Percentiles rank a stretch among this genome's conserved stretches.
phyloP scores from a whole-genome alignment of 2,329 filamentous ascomycete genomes.

The Cercospora sp. region DNA sequence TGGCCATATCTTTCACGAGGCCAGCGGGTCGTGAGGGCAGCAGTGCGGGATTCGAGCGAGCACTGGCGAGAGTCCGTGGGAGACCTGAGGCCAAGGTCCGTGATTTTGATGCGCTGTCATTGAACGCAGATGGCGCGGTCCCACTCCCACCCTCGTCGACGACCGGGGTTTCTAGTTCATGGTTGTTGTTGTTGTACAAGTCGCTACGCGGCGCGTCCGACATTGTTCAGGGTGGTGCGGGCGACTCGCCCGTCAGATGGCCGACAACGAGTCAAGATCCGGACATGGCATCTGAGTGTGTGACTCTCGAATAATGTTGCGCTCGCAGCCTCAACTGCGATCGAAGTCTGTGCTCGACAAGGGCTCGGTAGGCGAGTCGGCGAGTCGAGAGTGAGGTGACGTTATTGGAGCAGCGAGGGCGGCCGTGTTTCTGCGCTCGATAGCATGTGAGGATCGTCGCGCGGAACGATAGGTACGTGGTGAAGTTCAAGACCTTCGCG shows the following conservation, averaged over 20 bases:
- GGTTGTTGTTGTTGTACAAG: not conserved
- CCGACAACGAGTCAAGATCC: slow-evolving; percentile 1
- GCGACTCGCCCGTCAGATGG: not conserved
- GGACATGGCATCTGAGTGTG: not conserved
- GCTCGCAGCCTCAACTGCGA: not conserved
- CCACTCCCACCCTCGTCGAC: not conserved
- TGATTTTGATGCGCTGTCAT: slow-evolving; percentile 9
- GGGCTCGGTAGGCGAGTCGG: not conserved
- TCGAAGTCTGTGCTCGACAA: not conserved
- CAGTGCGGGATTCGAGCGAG: slow-evolving; percentile 34
- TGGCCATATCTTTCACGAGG: slow-evolving; percentile 74
- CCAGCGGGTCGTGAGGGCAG: slow-evolving; percentile 33
- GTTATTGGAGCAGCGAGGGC: not conserved
- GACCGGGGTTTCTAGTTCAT: slow-evolving; percentile 3
- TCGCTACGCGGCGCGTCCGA: not conserved
- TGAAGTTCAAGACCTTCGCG: not conserved
- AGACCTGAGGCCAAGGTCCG: slow-evolving; percentile 24
- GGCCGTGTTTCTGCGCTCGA: not conserved
- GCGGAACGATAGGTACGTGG: not conserved
- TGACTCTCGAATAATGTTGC: not conserved
- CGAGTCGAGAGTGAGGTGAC: not conserved
- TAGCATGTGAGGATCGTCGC: not conserved
- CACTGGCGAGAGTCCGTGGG: slow-evolving; percentile 25
- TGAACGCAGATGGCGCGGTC: slow-evolving; percentile 5
- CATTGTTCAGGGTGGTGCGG: not conserved